Evolutionary conservation across 2,329 filamentous ascomycete genomes (phyloP), one percentile per base, ranked within the genome.

Genomic region (Fusarium burgessii): DNA sequence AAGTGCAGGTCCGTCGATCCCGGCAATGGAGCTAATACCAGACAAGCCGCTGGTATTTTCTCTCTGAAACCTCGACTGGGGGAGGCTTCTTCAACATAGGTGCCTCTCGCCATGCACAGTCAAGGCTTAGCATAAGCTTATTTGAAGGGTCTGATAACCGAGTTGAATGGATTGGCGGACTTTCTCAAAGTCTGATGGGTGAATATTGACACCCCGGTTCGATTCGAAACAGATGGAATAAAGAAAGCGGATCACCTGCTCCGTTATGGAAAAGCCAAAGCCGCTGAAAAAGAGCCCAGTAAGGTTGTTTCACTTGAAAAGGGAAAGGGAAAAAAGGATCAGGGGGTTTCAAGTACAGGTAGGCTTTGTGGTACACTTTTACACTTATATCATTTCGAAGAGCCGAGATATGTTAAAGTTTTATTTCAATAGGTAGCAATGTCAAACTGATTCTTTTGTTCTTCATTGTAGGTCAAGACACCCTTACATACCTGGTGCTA

Each of bases 111-210:
- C 23, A 43, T 49, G 61, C 41, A 32, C 7, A 50, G 58, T 58
- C 33, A 52, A 54, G 47, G n/a, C 62, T 60, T 58, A 56, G 33
- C 47, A 14, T n/a, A 41, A 60, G 60, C 46, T 61, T 68, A 52
- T 68, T 66, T 38, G 56, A 64, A 61, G 42, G 55, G 51, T 56
- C 51, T 43, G 58, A 33, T 40, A 57, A 58, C 46, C 47, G 41
- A 38, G 35, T 32, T 46, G 51, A 25, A 54, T 23, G 49, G 56
- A 68, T 70, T 66, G 65, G 68, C 50, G 72, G 71, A 42, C 18
- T 66, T 66, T 68, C 23, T 54, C 52, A 20, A 55, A 38, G 38
- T 40, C 32, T 38, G 45, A 42, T n/a, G 41, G 58, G 23, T 63
- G 43, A 52, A 23, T 23, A 23, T 36, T 15, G 27, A 27, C 25